These are phyloP conservation scores for Pueraria montana DNA, from an alignment of 306 rosid species.

Conservation along the genomic window DNA sequence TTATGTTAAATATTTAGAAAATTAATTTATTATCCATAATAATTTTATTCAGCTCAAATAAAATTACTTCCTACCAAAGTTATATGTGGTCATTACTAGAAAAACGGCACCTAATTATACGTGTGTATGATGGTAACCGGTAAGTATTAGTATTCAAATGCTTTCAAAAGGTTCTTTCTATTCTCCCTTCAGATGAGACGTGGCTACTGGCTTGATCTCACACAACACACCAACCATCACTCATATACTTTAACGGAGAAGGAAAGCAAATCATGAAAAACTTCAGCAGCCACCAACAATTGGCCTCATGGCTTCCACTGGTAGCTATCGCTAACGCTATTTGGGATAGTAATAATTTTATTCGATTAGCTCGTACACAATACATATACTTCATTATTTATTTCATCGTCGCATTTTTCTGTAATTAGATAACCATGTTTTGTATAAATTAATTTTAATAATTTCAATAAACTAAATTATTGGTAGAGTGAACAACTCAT, in stretches of 20 bases:
- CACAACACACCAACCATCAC: conserved; percentile 37
- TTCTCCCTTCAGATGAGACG: background rate
- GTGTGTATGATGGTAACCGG: background rate
- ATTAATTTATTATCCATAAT: too few relatives aligned
- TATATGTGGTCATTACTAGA: too few relatives aligned
- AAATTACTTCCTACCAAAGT: too few relatives aligned
- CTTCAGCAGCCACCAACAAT: conserved; percentile 33
- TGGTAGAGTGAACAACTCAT: too few relatives aligned
- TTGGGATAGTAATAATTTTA: background rate
- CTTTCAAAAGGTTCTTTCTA: background rate
- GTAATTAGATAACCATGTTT: background rate
- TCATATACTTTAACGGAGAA: conserved; percentile 35
- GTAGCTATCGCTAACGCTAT: background rate
- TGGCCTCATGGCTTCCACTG: background rate
- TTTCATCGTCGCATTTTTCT: background rate
- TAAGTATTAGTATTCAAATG: conserved; percentile 2
- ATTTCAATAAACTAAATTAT: too few relatives aligned
- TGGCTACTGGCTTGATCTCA: background rate
- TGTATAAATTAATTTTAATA: too few relatives aligned
- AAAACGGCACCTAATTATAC: conserved; percentile 17
- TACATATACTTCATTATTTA: background rate
- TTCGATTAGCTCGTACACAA: background rate
- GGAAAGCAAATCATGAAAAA: conserved; percentile 37
- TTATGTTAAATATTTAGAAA: too few relatives aligned
- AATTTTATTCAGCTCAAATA: too few relatives aligned